Percentiles rank a stretch among this genome's conserved stretches.
Conservation (phyloP, 192 early-diverging fungal genomes). For the Backusella westeae region DNA sequence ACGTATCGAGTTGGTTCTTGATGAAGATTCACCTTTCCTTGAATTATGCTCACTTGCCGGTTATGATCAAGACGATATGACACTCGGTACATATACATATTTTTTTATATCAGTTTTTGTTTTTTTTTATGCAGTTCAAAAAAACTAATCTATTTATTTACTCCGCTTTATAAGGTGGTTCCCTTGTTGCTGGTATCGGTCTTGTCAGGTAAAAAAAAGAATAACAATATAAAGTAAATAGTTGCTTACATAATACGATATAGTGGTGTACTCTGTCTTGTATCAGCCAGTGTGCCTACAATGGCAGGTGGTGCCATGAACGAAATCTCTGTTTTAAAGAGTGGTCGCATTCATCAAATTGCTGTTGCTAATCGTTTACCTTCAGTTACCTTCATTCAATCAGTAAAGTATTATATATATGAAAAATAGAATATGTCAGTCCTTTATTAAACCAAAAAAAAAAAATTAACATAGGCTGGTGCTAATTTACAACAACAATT, state of each 20-base stretch:
- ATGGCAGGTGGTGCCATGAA: conserved; percentile 63
- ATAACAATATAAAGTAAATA: not conserved
- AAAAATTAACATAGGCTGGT: conserved; percentile 44
- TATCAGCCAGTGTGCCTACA: conserved; percentile 59
- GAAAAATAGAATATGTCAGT: not conserved
- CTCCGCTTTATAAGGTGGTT: conserved; percentile 45
- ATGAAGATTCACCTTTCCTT: conserved; percentile 64
- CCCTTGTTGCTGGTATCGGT: conserved; percentile 62
- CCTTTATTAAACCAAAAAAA: not conserved
- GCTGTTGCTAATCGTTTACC: conserved; percentile 59
- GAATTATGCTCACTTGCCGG: conserved; percentile 63
- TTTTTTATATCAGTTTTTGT: not conserved
- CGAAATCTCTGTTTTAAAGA: conserved; percentile 52
- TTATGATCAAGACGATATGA: conserved; percentile 62
- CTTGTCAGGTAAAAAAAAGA: conserved; percentile 51
- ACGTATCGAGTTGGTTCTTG: conserved; percentile 55
- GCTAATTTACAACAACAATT: conserved; percentile 67
- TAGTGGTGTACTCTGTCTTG: conserved; percentile 55
- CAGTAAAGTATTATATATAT: conserved; percentile 33
- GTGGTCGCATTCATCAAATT: conserved; percentile 53
- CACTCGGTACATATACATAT: conserved; percentile 28
- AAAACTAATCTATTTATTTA: not conserved
- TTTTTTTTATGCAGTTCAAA: not conserved
- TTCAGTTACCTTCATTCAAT: conserved; percentile 54
- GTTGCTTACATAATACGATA: not conserved